These are phyloP conservation scores for Pisolithus marmoratus DNA, from an alignment of 768 basidiomycete genomes.

Conservation along the genomic window DNA sequence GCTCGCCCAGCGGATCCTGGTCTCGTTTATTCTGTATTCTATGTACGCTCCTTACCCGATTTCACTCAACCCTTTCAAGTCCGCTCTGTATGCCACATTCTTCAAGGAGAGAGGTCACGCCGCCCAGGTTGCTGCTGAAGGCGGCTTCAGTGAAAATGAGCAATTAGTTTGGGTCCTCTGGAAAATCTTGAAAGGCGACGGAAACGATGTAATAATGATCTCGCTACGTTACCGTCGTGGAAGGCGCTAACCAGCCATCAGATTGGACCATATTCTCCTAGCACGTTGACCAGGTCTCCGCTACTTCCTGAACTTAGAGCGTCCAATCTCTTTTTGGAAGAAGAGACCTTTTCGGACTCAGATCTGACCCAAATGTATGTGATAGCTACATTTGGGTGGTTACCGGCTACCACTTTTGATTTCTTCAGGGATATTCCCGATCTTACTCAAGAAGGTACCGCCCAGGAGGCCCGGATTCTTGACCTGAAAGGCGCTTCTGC, in stretches of 20 bases:
- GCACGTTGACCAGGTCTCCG: conserved; percentile 65
- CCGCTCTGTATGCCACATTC: conserved; percentile 62
- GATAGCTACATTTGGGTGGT: conserved; percentile 10
- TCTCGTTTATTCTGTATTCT: conserved; percentile 73
- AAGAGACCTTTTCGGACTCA: conserved; percentile 45
- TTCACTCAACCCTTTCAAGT: conserved; percentile 76
- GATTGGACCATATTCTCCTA: conserved; percentile 81
- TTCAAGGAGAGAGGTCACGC: conserved; percentile 63
- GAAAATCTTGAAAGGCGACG: conserved; percentile 82
- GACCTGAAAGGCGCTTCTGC: conserved; percentile 2
- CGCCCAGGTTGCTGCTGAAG: conserved; percentile 39
- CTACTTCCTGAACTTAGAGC: conserved; percentile 72
- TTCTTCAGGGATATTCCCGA: conserved; percentile 10
- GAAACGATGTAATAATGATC: conserved; percentile 52
- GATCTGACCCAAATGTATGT: conserved; percentile 45
- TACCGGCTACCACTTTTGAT: too few species aligned
- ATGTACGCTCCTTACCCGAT: conserved; percentile 79
- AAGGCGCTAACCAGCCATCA: conserved; percentile 22
- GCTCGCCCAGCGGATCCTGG: conserved; percentile 72
- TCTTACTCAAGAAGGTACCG: conserved; percentile 5
- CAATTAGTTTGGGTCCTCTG: conserved; percentile 83
- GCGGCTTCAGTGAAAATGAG: conserved; percentile 55
- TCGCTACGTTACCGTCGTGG: neutral
- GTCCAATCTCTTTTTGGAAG: conserved; percentile 63
- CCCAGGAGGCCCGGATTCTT: conserved; percentile 3